These are phyloP conservation scores for Bothriochloa decipiens DNA, from an alignment of 176 grass and related monocot genomes.

Conservation along the genomic window DNA sequence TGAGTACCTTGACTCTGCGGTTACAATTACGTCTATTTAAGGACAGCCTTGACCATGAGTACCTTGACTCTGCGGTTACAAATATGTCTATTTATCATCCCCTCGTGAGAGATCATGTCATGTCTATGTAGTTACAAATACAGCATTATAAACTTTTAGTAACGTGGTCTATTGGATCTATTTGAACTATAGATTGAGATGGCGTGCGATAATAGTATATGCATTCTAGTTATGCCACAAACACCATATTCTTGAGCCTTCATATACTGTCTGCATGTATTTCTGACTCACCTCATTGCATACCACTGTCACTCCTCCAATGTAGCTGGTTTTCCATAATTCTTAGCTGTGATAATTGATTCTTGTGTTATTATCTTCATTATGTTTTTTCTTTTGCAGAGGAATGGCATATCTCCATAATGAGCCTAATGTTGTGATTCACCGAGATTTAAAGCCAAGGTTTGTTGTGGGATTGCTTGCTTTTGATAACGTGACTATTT, in stretches of 20 bases:
- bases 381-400: constrained; percentile 49
- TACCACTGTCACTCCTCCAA: constrained; percentile 4
- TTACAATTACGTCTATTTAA: constrained; percentile 1
- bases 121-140: background rate
- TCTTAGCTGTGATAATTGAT: constrained; percentile 6
- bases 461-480: constrained; percentile 32
- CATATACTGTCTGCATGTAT: background rate
- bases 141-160: background rate
- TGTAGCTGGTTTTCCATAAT: background rate
- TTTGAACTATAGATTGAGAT: constrained; percentile 20
- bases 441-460: constrained; percentile 98
- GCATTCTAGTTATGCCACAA: background rate
- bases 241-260: constrained; percentile 1
- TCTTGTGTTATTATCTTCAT: constrained; percentile 23
- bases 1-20: constrained; percentile 1
- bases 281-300: background rate
- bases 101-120: constrained; percentile 2
- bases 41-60: background rate
- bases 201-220: background rate
- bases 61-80: background rate
- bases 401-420: constrained; percentile 99
- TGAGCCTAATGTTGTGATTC: constrained; percentile 98
- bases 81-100: background rate
- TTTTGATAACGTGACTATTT: constrained; percentile 32
- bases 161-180: constrained; percentile 1